These are phyloP conservation scores for Medicago truncatula DNA, from an alignment of 306 rosid genomes.

Conservation along the genomic window MtrunA17r5.0-ANR NC_053045.1:40127501-40128000, in stretches of 20 bases:
- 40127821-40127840: conserved; percentile 14
- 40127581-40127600: conserved; percentile 90
- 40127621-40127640: conserved; percentile 91
- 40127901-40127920: neutral
- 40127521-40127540: conserved; percentile 27
- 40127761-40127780: conserved; percentile 18
- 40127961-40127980: conserved; percentile 20
- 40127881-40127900: conserved; percentile 9
- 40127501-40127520: conserved; percentile 14
- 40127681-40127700: conserved; percentile 29
- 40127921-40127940: neutral
- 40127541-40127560: conserved; percentile 18
- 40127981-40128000: conserved; percentile 14
- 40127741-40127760: conserved; percentile 29
- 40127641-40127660: conserved; percentile 99
- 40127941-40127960: conserved; percentile 5
- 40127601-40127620: conserved; percentile 98
- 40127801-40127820: conserved; percentile 21
- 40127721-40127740: conserved; percentile 4
- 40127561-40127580: conserved; percentile 32
- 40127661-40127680: conserved; percentile 56
- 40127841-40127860: conserved; percentile 14
- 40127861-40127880: neutral
- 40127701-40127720: conserved; percentile 28
- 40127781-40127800: neutral